Conservation (phyloP, 169 alveolate genomes). For the Theileria orientalis region DNA sequence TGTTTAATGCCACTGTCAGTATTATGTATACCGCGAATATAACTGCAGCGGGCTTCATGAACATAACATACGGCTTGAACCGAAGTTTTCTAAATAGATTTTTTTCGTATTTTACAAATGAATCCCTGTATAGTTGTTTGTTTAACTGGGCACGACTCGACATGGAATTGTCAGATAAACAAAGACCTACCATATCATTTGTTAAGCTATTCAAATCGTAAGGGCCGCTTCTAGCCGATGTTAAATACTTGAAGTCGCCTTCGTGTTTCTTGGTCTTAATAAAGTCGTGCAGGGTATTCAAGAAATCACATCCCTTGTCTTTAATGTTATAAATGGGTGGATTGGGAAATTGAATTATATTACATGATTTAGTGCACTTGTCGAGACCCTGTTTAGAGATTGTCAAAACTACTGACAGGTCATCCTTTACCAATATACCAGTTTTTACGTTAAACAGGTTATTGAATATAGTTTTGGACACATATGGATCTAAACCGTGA, state of each 20-base stretch:
- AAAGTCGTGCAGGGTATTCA: background rate
- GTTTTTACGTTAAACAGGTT: no score
- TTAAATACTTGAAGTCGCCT: no score
- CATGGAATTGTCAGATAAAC: background rate
- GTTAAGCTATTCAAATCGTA: background rate
- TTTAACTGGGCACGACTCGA: background rate
- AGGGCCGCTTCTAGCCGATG: background rate
- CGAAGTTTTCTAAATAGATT: background rate
- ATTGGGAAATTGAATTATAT: background rate
- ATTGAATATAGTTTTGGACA: no score
- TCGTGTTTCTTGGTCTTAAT: background rate
- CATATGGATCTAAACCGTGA: no score
- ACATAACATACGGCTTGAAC: conserved; percentile 8
- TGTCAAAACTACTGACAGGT: conserved; percentile 34
- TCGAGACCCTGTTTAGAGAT: conserved; percentile 6
- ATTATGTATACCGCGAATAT: background rate
- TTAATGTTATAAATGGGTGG: background rate
- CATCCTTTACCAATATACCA: conserved; percentile 44
- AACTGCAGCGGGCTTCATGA: no score
- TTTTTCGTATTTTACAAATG: background rate
- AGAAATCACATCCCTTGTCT: background rate
- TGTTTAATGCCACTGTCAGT: no score
- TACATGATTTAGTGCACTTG: no score
- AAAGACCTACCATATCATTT: background rate
- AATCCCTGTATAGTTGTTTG: background rate